Conservation (phyloP, 306 rosid species). For the Boehmeria nivea region DNA sequence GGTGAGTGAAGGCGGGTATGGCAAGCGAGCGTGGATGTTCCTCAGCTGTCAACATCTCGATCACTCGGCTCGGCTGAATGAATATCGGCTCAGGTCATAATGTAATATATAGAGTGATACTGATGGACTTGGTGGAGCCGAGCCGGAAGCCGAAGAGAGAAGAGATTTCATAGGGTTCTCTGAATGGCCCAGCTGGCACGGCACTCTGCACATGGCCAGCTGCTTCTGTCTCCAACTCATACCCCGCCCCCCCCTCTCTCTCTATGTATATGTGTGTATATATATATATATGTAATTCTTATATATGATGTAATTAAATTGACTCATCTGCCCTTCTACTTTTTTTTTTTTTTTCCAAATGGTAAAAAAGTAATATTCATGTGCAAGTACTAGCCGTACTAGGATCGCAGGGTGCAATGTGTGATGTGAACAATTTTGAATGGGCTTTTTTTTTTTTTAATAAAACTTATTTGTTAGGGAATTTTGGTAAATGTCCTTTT, state of each 20-base stretch:
- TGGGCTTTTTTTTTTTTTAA: no score
- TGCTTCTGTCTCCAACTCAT: constrained; percentile 28
- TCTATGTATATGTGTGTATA: background rate
- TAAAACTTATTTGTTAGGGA: no score
- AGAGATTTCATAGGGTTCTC: constrained; percentile 13
- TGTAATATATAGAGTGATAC: no score
- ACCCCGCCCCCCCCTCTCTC: background rate
- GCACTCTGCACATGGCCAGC: constrained; percentile 25
- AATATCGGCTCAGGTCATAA: background rate
- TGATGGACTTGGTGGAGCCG: no score
- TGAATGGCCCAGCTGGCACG: constrained; percentile 31
- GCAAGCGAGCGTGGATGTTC: constrained; percentile 8
- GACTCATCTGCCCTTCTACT: background rate
- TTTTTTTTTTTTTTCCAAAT: no score
- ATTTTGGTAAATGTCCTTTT: no score
- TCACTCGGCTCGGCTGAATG: constrained; percentile 4
- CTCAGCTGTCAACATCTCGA: constrained; percentile 4
- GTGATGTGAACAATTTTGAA: no score
- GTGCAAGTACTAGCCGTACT: no score
- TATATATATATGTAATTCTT: background rate
- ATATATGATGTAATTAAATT: background rate
- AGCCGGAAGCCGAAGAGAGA: constrained; percentile 10
- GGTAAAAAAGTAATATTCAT: no score
- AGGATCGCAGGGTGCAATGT: no score
- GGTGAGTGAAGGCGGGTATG: no score